These are phyloP conservation scores for Camelina sativa DNA, from an alignment of 345 rosid species.

Conservation along the genomic window DNA sequence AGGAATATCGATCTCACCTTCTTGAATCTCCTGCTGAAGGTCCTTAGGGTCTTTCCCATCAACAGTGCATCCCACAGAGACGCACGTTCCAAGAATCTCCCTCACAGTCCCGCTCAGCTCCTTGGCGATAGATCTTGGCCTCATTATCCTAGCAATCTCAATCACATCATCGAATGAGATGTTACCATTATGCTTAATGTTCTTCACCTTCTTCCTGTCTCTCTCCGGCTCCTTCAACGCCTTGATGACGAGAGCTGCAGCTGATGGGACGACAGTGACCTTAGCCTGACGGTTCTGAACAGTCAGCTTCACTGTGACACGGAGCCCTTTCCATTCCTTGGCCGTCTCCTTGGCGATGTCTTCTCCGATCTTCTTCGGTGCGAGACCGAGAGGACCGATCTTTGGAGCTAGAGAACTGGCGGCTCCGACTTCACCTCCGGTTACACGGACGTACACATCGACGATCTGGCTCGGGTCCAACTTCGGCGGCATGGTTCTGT, in stretches of 20 bases:
- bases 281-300: constrained; percentile 68
- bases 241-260: constrained; percentile 62
- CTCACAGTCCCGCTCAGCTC: constrained; percentile 52
- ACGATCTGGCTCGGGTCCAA: constrained; percentile 59
- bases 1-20: constrained; percentile 53
- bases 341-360: constrained; percentile 68
- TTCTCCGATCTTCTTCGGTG: constrained; percentile 68
- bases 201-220: constrained; percentile 48
- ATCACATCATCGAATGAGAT: constrained; percentile 46
- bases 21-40: constrained; percentile 50
- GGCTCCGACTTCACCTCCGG: constrained; percentile 68
- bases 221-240: constrained; percentile 55
- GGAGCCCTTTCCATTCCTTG: constrained; percentile 67
- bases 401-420: constrained; percentile 67
- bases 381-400: constrained; percentile 70
- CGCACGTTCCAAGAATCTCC: constrained; percentile 52
- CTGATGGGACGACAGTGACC: constrained; percentile 62
- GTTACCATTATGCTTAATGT: constrained; percentile 48
- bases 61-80: constrained; percentile 56
- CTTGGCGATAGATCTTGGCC: constrained; percentile 48
- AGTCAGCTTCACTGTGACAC: constrained; percentile 63
- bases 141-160: constrained; percentile 48
- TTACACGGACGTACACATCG: constrained; percentile 62
- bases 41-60: constrained; percentile 68
- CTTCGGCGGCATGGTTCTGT: constrained; percentile 56